phyloP scores from a whole-genome alignment of 345 rosid genomes.

The Ricinus communis region DNA sequence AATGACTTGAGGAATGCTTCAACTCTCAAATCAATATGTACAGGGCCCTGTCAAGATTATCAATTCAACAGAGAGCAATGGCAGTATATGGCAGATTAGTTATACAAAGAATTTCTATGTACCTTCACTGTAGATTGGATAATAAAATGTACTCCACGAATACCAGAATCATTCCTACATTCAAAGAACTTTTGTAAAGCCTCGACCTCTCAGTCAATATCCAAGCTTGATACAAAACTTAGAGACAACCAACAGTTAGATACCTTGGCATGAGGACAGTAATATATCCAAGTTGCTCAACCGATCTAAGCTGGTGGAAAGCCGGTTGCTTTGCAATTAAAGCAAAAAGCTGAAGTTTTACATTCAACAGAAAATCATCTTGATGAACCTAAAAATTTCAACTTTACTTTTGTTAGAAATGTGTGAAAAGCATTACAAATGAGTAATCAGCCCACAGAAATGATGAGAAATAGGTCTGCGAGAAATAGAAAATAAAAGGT shows the following conservation, averaged over 20 bases:
- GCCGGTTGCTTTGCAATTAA: slow-evolving; percentile 83
- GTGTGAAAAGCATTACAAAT: slow-evolving; percentile 10
- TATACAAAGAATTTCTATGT: slow-evolving; percentile 2
- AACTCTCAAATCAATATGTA: slow-evolving; percentile 74
- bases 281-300: slow-evolving; percentile 93
- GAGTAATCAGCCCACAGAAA: slow-evolving; percentile 2
- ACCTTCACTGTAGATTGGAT: slow-evolving; percentile 90
- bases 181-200: slow-evolving; percentile 6
- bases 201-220: slow-evolving; percentile 1
- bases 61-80: background rate
- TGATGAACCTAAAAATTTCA: slow-evolving; percentile 59
- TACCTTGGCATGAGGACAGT: slow-evolving; percentile 75
- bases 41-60: slow-evolving; percentile 56
- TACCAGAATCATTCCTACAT: slow-evolving; percentile 67
- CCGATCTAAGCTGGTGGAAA: slow-evolving; percentile 94
- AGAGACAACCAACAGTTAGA: background rate
- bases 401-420: slow-evolving; percentile 14
- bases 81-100: background rate
- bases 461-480: background rate
- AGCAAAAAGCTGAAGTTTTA: slow-evolving; percentile 76
- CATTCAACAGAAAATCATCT: slow-evolving; percentile 75
- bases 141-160: slow-evolving; percentile 73
- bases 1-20: slow-evolving; percentile 68
- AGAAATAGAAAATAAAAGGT: background rate
- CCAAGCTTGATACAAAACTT: background rate